These are phyloP conservation scores for Theileria orientalis DNA, from an alignment of 169 alveolate species.

Conservation along the genomic window DNA sequence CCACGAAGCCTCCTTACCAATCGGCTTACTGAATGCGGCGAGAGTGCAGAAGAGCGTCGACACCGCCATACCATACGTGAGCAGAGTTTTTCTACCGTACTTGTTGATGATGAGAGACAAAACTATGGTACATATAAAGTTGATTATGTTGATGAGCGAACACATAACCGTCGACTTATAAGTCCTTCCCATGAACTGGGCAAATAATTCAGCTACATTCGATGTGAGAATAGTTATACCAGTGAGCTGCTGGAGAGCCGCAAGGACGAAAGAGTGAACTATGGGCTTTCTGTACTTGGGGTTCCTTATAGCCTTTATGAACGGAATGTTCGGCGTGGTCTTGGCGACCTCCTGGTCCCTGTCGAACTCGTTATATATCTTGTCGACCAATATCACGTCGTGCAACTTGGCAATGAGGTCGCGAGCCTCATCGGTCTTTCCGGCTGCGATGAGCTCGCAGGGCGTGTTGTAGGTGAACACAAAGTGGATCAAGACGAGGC, in stretches of 20 bases:
- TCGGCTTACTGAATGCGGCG: constrained; percentile 71
- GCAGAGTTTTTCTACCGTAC: constrained; percentile 78
- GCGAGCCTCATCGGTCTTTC: constrained; percentile 66
- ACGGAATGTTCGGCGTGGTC: constrained; percentile 45
- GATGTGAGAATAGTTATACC: constrained; percentile 83
- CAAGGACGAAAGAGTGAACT: constrained; percentile 69
- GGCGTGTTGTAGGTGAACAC: constrained; percentile 73
- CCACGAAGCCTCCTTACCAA: constrained; percentile 2
- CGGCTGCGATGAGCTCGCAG: constrained; percentile 61
- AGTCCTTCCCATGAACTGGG: constrained; percentile 59
- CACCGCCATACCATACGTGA: constrained; percentile 67
- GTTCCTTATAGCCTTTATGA: constrained; percentile 60
- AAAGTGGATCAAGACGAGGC: constrained; percentile 39
- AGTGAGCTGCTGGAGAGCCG: constrained; percentile 80
- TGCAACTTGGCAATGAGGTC: constrained; percentile 60
- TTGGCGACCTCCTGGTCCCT: constrained; percentile 64
- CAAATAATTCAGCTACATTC: constrained; percentile 76
- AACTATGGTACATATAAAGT: constrained; percentile 69
- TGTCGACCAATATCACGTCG: constrained; percentile 66
- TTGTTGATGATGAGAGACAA: constrained; percentile 73
- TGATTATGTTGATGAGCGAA: constrained; percentile 60
- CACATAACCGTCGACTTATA: constrained; percentile 67
- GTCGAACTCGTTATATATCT: constrained; percentile 56
- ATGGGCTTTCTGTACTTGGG: constrained; percentile 73
- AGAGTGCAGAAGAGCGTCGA: constrained; percentile 46